phyloP scores from a whole-genome alignment of 495 filamentous ascomycete genomes.

The Neurospora intermedia region DNA sequence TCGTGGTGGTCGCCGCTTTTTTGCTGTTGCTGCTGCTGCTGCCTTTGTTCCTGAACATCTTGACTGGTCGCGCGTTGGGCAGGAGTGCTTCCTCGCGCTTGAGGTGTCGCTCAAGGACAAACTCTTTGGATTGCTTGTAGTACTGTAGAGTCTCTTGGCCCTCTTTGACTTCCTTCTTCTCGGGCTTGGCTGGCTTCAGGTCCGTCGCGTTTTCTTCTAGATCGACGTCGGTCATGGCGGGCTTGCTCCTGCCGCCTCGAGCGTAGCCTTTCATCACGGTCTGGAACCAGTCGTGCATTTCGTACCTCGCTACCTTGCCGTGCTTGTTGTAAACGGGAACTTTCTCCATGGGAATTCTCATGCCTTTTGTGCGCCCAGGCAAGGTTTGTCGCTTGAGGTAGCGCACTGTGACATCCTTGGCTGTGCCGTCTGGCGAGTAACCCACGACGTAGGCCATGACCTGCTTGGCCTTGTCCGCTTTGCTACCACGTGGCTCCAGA shows the following conservation, averaged over 20 bases:
- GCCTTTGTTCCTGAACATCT: slow-evolving; percentile 56
- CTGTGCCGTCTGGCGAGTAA: slow-evolving; percentile 73
- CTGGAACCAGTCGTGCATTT: slow-evolving; percentile 81
- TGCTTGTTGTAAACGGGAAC: slow-evolving; percentile 62
- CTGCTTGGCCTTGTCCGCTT: slow-evolving; percentile 76
- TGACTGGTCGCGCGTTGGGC: slow-evolving; percentile 57
- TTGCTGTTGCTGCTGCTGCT: too few relatives aligned
- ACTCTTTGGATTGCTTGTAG: slow-evolving; percentile 77
- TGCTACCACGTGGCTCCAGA: slow-evolving; percentile 73
- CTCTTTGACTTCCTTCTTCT: slow-evolving; percentile 60
- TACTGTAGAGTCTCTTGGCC: slow-evolving; percentile 75
- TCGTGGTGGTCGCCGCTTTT: too few relatives aligned
- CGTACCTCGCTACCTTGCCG: slow-evolving; percentile 59
- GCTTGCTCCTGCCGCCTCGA: slow-evolving; percentile 40
- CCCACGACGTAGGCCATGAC: slow-evolving; percentile 87
- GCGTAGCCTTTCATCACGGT: slow-evolving; percentile 61
- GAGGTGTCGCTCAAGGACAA: slow-evolving; percentile 76
- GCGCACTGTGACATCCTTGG: slow-evolving; percentile 88
- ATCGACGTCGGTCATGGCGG: slow-evolving; percentile 52
- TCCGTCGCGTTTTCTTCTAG: slow-evolving; percentile 67
- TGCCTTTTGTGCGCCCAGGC: slow-evolving; percentile 86
- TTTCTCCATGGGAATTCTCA: slow-evolving; percentile 65
- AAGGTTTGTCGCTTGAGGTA: slow-evolving; percentile 77
- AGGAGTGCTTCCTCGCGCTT: slow-evolving; percentile 84
- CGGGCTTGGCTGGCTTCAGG: slow-evolving; percentile 57